Evolutionary conservation across 169 alveolate species (phyloP).

Genomic region (Plasmodium vivax): DNA sequence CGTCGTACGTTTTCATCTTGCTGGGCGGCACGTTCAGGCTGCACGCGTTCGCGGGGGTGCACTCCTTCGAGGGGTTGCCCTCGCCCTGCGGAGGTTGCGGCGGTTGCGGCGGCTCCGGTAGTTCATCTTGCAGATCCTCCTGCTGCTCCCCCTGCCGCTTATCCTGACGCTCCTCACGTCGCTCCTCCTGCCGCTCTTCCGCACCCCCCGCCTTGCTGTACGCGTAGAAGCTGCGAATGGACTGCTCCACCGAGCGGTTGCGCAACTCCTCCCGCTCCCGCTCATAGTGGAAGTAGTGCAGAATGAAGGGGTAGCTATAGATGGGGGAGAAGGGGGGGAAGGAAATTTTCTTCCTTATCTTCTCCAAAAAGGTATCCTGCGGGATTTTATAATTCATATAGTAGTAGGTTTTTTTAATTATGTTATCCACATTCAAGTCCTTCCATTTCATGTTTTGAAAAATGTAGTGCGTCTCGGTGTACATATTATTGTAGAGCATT

Average conservation of each 20-base stretch:
- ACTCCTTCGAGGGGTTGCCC: not conserved
- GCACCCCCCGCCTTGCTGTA: not conserved
- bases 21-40: not conserved
- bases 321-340: slow-evolving; percentile 74
- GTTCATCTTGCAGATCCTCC: not conserved
- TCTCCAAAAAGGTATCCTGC: slow-evolving; percentile 38
- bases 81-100: not conserved
- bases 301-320: slow-evolving; percentile 62
- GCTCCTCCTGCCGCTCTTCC: not conserved
- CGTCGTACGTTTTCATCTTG: slow-evolving; percentile 15
- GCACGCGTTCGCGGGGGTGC: not conserved
- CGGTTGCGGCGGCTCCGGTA: not conserved
- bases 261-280: slow-evolving; percentile 22
- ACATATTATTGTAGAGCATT: slow-evolving; percentile 23
- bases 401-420: slow-evolving; percentile 59
- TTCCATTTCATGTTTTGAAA: slow-evolving; percentile 73
- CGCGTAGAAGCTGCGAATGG: slow-evolving; percentile 23
- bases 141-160: no score
- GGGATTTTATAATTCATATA: slow-evolving; percentile 69
- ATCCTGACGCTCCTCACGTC: not conserved
- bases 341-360: slow-evolving; percentile 44
- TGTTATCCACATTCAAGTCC: slow-evolving; percentile 56
- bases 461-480: slow-evolving; percentile 68
- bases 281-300: slow-evolving; percentile 51
- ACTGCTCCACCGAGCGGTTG: slow-evolving; percentile 11